Conservation (phyloP, 1,284 basidiomycete species). For the Amylostereum chailletii region DNA sequence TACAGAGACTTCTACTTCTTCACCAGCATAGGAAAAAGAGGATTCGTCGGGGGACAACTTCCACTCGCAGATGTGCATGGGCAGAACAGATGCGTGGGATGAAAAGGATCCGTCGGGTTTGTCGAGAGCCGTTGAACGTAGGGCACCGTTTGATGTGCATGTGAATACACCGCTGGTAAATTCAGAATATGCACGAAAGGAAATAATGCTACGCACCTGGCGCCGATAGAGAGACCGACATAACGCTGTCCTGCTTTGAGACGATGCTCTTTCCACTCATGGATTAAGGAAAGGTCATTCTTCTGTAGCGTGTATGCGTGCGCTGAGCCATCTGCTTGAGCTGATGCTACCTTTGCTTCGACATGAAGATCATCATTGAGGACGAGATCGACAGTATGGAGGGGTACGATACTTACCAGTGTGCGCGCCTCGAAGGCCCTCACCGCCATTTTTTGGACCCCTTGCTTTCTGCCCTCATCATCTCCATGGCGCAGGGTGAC, state of each 20-base stretch:
- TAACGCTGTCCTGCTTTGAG: constrained; percentile 44
- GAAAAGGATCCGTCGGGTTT: constrained; percentile 17
- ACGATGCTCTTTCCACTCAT: constrained; percentile 57
- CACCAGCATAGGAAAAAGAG: constrained; percentile 75
- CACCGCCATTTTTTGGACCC: constrained; percentile 32
- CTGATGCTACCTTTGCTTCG: constrained; percentile 51
- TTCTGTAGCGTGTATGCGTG: constrained; percentile 33
- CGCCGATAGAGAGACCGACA: constrained; percentile 45
- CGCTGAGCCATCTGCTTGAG: constrained; percentile 47
- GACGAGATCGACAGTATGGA: background rate
- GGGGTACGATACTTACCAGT: constrained; percentile 26
- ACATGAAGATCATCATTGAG: constrained; percentile 7
- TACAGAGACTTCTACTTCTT: constrained; percentile 81
- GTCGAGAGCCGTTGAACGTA: constrained; percentile 37
- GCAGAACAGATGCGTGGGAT: constrained; percentile 33
- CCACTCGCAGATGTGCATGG: constrained; percentile 60
- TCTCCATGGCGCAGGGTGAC: constrained; percentile 28
- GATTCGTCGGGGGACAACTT: constrained; percentile 42
- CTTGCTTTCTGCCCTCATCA: constrained; percentile 24
- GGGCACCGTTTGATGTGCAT: constrained; percentile 66
- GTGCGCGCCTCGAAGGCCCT: constrained; percentile 17
- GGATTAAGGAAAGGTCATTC: constrained; percentile 26
- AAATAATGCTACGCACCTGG: constrained; percentile 28
- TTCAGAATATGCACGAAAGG: background rate
- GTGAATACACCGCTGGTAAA: constrained; percentile 42